Base-by-base conservation (phyloP, 2,329 filamentous ascomycete genomes). In the Trichoderma brevicompactum region DNA sequence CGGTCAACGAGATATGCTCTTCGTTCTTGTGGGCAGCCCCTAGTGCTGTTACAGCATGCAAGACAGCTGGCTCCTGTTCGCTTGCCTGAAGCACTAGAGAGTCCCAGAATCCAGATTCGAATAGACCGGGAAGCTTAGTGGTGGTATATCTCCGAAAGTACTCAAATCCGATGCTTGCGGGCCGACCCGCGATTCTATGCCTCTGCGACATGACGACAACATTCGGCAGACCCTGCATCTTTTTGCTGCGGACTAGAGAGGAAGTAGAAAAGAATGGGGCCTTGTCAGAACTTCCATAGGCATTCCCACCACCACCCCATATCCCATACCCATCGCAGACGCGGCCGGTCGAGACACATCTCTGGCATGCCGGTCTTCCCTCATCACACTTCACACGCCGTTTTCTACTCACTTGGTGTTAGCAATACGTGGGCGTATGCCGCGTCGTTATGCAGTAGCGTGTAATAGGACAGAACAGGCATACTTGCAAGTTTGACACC, bases 21-120 rank as follows among this genome's bases (percentile, higher is more conserved):
- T 69, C 71, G 12, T 61, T 50, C 54, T 65, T 70, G 65, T 79
- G 79, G 0, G 74, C 72, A 5, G 78, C 75, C n/a, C 76, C 75
- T 15, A 82, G 67, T 10, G 80, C 77, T 6, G 81, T 68, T 10
- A 79, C 69, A 2, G 80, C 79, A 70, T 81, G 79, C n/a, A 77
- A 68, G 2, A 81, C 73, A 5, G 79, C 77, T 0, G 78, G 76
- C 58, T 80, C 79, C 9, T 70, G 70, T 2, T 68, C 65, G 55
- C 75, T 76, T 3, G 77, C 77, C 60, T 80, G 78, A 6, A 80
- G 67, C 5, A 82, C 70, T 8, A 79, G 67, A 3, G 65, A 73
- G 12, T 74, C 71, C 79, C 79, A 81, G 65, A 80, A 79, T 1
- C 69, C 72, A 1, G 74, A 75, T 8, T 64, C 38, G 64, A 77